Base-by-base conservation (phyloP, 177 flowering plant genomes). In the Vitis hybrid region DNA sequence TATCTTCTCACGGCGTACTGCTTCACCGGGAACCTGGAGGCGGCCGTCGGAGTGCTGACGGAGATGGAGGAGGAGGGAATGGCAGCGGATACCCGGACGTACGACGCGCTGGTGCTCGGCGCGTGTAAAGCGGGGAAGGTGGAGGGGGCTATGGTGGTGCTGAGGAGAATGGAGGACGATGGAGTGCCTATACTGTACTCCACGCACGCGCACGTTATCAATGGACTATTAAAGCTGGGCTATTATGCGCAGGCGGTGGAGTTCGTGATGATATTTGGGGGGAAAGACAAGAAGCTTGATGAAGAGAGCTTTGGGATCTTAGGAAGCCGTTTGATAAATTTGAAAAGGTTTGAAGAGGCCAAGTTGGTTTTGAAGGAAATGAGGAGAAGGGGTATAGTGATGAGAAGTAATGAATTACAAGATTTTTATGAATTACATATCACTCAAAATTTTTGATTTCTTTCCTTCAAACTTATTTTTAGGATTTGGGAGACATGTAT, bases 61-160 rank as follows among this genome's bases (percentile, higher is more conserved):
- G 72, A 57, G 68, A 85, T 77, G 66, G 82, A 65, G 70, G 82
- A 71, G 68, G 86, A 83, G 13, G 83, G 82, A 45, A 0, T 91
- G 71, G 67, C 17, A 62, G 82, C 77, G 17, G 88, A 88, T 65
- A 1, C 83, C 10, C 78, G 83, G 54, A 85, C 94, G 3, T 88
- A 80, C 75, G 97, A 89, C 71, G 91, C 91, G 12, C 70, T 89
- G 77, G 91, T 89, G 34, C n/a, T 89, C 58, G 89, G 92, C 26
- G 86, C 90, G 64, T 87, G 94, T 52, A 83, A 66, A 69, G 82
- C 77, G 13, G 91, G 89, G 79, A 87, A 70, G 40, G 73, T 88
- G 54, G 92, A 85, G 52, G 89, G 80, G 30, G 90, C 86, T 21
- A 1, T 89, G 69, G 73, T 48, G 74, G 7, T 91, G 55, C 15